Evolutionary conservation across 257 asterid genomes (phyloP).

Genomic region (Nicotiana tomentosiformis): DNA sequence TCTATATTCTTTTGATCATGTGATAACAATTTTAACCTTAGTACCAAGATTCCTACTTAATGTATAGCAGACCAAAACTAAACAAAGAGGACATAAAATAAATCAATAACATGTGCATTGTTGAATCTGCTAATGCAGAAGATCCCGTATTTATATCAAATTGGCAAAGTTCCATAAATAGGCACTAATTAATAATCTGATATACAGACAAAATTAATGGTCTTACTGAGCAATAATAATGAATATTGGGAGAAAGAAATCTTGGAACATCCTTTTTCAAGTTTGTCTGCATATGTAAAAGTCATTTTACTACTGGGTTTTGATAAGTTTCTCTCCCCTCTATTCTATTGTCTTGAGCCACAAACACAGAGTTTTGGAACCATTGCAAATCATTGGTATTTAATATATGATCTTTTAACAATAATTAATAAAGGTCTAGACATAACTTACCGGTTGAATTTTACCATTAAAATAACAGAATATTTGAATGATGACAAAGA

Average conservation of each 20-base stretch:
- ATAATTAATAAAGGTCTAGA: no score
- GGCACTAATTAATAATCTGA: no score
- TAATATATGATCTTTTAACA: no score
- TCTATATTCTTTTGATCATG: no score
- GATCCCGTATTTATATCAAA: background rate
- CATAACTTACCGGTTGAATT: background rate
- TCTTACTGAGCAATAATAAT: no score
- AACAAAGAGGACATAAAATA: background rate
- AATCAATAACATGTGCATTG: background rate
- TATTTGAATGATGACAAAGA: background rate
- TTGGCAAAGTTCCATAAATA: no score
- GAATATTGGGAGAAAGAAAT: no score
- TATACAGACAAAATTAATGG: background rate
- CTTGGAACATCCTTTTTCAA: background rate
- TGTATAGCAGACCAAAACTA: no score
- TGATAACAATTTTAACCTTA: no score
- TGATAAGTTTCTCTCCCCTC: background rate
- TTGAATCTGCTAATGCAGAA: background rate
- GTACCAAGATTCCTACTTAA: no score
- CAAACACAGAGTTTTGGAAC: background rate
- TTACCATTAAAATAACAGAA: background rate
- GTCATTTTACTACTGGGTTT: no score
- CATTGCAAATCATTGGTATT: background rate
- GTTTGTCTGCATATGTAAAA: no score
- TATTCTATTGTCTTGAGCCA: background rate